Evolutionary conservation across 2,329 filamentous ascomycete species (phyloP).

Genomic region (Chaetomium globosum): DNA sequence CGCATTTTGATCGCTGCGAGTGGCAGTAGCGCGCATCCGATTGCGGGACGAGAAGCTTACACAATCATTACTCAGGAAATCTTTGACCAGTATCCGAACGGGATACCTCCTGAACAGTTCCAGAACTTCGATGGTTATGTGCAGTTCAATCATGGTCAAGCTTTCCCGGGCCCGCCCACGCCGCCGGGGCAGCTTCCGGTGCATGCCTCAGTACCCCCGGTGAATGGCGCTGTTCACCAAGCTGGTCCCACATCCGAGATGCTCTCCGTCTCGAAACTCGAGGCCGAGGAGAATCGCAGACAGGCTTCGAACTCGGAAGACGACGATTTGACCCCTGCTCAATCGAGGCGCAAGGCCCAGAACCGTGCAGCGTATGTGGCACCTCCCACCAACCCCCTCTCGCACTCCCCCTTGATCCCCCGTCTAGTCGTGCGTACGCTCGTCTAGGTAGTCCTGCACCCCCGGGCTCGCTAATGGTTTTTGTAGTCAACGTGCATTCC

Average conservation of each 20-base stretch:
- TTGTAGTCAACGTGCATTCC: constrained; percentile 85
- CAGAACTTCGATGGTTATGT: constrained; percentile 51
- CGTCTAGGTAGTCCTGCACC: background rate
- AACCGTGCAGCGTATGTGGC: constrained; percentile 62
- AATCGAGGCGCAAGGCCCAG: constrained; percentile 62
- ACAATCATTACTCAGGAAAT: constrained; percentile 51
- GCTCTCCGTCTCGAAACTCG: constrained; percentile 45
- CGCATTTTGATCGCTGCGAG: constrained; percentile 31
- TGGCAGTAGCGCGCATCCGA: constrained; percentile 38
- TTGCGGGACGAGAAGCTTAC: constrained; percentile 38
- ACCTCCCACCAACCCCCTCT: background rate
- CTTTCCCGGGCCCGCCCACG: constrained; percentile 54
- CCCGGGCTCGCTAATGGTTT: constrained; percentile 21
- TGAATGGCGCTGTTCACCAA: constrained; percentile 31
- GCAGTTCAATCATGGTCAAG: constrained; percentile 47
- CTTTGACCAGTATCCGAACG: constrained; percentile 50
- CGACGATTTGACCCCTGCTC: constrained; percentile 58
- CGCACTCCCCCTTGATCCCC: background rate
- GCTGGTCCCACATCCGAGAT: constrained; percentile 39
- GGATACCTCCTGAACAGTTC: constrained; percentile 49
- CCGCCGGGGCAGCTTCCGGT: constrained; percentile 50
- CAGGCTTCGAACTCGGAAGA: constrained; percentile 59
- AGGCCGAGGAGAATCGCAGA: constrained; percentile 43
- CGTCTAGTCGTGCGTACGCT: background rate
- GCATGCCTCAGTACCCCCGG: constrained; percentile 38